Conservation (phyloP, 305 asterid genomes). For the Fraxinus latifolia region DNA sequence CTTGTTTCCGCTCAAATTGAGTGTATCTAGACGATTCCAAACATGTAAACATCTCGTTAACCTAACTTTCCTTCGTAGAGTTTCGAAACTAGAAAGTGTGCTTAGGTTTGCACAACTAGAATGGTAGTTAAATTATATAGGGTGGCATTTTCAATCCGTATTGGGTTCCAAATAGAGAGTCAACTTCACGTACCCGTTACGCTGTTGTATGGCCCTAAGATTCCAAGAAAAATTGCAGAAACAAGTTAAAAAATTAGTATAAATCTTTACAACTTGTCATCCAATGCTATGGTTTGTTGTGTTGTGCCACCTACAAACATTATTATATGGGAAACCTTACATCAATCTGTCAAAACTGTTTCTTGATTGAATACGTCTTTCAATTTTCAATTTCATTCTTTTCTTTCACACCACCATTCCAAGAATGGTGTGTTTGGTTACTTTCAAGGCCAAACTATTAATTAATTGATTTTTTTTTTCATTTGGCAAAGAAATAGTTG, state of each 20-base stretch:
- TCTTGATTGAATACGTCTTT: not conserved
- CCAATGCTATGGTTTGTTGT: slow-evolving; percentile 1
- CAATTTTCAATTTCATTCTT: not conserved
- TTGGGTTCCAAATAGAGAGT: slow-evolving; percentile 9
- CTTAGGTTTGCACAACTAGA: not conserved
- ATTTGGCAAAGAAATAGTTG: not conserved
- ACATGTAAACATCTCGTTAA: not conserved
- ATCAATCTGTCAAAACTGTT: slow-evolving; percentile 15
- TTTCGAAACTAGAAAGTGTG: not conserved
- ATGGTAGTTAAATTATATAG: not conserved
- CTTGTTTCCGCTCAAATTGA: not conserved
- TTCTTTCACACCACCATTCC: not conserved
- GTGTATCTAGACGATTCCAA: not conserved
- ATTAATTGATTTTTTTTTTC: not conserved
- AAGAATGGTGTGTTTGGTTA: not conserved
- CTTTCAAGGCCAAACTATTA: not conserved
- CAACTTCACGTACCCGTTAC: slow-evolving; percentile 45
- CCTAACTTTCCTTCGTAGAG: not conserved
- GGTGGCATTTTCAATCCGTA: not conserved
- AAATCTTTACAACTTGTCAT: not conserved
- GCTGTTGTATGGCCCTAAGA: slow-evolving; percentile 34
- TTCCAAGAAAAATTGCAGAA: slow-evolving; percentile 23
- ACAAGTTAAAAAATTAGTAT: not conserved
- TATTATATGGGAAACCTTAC: slow-evolving; percentile 18
- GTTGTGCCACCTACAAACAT: slow-evolving; percentile 33